Conservation (phyloP, 768 basidiomycete genomes). For the Mycena albidolilacea region DNA sequence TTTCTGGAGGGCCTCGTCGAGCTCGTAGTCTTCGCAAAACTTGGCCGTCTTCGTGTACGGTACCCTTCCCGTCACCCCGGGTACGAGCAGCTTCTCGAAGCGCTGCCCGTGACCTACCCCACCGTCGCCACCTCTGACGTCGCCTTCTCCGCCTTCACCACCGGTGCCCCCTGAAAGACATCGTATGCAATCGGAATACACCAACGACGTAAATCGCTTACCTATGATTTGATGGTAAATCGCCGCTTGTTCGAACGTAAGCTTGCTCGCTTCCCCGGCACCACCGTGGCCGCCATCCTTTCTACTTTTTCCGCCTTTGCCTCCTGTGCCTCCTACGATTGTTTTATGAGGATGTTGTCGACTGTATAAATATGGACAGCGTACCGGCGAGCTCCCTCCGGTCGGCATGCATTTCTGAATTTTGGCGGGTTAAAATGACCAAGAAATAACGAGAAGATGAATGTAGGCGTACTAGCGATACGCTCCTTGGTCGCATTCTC, state of each 20-base stretch:
- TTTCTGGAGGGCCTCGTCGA: background rate
- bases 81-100: constrained; percentile 3
- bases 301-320: background rate
- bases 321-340: constrained; percentile 8
- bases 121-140: background rate
- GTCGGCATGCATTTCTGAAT: constrained; percentile 6
- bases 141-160: constrained; percentile 9
- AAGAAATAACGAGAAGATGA: constrained; percentile 8
- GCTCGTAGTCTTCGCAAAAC: constrained; percentile 10
- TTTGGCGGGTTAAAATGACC: background rate
- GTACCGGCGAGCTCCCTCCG: background rate
- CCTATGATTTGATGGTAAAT: background rate
- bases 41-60: background rate
- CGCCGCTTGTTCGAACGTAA: constrained; percentile 11
- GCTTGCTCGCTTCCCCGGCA: constrained; percentile 1
- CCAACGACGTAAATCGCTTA: constrained; percentile 9
- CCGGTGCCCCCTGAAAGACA: constrained; percentile 11
- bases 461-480: constrained; percentile 10
- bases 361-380: background rate
- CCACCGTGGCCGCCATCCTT: constrained; percentile 2
- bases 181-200: constrained; percentile 2
- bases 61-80: background rate
- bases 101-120: constrained; percentile 1
- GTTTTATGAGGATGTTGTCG: constrained; percentile 4
- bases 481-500: constrained; percentile 6